Percentiles rank a stretch among this genome's conserved stretches.
Evolutionary conservation across 2,329 filamentous ascomycete species (phyloP).

Genomic region (Neophaeococcomyces mojaviensis): DNA sequence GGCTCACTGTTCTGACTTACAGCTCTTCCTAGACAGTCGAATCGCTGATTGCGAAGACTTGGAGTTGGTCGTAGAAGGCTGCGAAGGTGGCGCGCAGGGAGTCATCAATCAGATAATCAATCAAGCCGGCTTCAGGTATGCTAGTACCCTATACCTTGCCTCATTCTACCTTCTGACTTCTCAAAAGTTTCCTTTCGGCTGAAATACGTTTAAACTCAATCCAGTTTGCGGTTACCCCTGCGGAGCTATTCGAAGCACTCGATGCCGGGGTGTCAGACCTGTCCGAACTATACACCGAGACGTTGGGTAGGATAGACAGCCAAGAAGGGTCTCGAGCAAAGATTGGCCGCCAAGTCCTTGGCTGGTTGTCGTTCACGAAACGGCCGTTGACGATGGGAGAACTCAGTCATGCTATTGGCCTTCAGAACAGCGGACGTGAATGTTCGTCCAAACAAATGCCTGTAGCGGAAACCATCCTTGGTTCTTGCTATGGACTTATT

Average conservation of each 20-base stretch:
- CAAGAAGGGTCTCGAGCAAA: neutral
- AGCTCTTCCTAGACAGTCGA: neutral
- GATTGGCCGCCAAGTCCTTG: neutral
- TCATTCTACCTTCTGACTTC: too few species aligned
- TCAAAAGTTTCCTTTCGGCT: constrained; percentile 4
- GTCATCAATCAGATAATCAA: neutral
- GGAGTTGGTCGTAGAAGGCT: neutral
- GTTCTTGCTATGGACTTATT: neutral
- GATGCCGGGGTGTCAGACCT: neutral
- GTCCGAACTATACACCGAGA: neutral
- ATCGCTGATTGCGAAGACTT: constrained; percentile 3
- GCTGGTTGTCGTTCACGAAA: neutral
- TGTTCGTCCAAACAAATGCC: neutral
- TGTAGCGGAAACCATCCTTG: neutral
- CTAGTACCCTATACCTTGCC: neutral
- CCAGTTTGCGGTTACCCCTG: constrained; percentile 2
- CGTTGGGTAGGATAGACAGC: neutral
- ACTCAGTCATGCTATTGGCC: neutral
- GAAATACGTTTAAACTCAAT: constrained; percentile 4
- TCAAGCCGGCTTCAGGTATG: neutral
- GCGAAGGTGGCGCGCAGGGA: neutral
- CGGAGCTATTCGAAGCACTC: neutral
- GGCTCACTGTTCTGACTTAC: neutral
- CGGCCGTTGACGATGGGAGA: neutral
- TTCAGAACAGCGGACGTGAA: neutral